A percentile compares a stretch with the other conserved stretches of the same genome.
Evolutionary conservation across 2,329 filamentous ascomycete species (phyloP).

Genomic region (Gremmenia infestans): DNA sequence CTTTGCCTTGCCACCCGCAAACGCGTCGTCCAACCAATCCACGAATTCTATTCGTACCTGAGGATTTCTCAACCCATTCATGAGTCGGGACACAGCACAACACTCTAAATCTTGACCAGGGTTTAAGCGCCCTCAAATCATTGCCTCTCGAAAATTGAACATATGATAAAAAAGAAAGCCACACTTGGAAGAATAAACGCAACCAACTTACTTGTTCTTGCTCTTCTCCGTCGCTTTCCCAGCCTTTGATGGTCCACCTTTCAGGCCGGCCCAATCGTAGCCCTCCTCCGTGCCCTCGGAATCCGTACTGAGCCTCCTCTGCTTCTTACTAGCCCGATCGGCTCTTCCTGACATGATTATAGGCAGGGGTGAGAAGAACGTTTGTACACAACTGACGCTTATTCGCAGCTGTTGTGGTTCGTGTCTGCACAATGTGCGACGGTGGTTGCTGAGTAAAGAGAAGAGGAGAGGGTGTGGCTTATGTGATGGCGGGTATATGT

Average conservation of each 20-base stretch:
- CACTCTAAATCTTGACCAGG: too few relatives aligned
- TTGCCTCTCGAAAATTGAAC: too few relatives aligned
- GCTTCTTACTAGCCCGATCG: constrained; percentile 25
- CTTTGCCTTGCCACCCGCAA: neutral
- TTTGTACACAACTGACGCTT: constrained; percentile 4
- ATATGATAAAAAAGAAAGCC: neutral
- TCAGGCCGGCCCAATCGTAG: constrained; percentile 20
- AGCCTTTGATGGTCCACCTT: constrained; percentile 3
- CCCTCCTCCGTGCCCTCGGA: constrained; percentile 26
- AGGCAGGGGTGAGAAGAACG: neutral
- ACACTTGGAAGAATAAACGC: neutral
- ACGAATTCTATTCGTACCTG: neutral
- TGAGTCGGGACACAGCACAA: too few relatives aligned
- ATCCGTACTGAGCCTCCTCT: constrained; percentile 28
- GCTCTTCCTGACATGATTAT: constrained; percentile 21
- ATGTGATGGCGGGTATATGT: neutral
- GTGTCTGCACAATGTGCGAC: neutral
- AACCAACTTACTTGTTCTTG: constrained; percentile 3
- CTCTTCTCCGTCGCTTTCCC: constrained; percentile 5
- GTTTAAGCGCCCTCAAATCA: too few relatives aligned
- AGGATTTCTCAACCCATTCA: too few relatives aligned
- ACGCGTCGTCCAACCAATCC: constrained; percentile 8
- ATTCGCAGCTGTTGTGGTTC: constrained; percentile 2
- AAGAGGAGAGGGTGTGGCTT: neutral
- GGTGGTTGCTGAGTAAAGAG: neutral